Evolutionary conservation across 2,329 filamentous ascomycete species (phyloP), one percentile per base, ranked within the genome.

Genomic region (Beauveria varroae): DNA sequence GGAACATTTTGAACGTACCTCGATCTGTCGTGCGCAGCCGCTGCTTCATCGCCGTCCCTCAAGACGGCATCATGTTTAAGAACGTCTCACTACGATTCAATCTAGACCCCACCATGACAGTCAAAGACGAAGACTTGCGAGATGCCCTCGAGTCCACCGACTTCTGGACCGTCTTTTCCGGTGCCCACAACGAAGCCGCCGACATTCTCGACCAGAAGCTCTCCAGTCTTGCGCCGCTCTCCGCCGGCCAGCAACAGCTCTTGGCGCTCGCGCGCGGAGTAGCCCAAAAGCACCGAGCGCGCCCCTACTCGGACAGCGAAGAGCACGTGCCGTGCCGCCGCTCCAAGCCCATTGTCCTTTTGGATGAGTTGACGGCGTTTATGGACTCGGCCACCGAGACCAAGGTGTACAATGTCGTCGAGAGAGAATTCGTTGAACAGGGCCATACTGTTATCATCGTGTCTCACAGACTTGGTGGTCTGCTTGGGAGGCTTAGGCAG

Each of bases 381-480:
- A 66, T 76, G 2, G 74, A 76, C 62, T n/a, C 62, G 1, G 64
- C 49, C 0, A 76, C 71, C 0, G 74, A 76, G 63, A 63, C 67
- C 1, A 62, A 57, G 1, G 70, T 76, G 8, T 65, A 72, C 14
- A 52, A 65, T 14, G 68, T 76, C 22, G 66, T 75, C 7, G 65
- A 68, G 8, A 57, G 50, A 3, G 66, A 67, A 14, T 68, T 68
- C 37, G 53, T 61, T 1, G 55, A 72, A 3, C 58, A 69, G 7
- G 72, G 75, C 24, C 69, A 75, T 40, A 75, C 74, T 0, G 71
- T 74, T 3, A 66, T 76, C 8, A 68, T 72, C 40, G 68, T 76
- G 43, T 67, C 74, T 1, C 74, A 75, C 67, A 67, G 73, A 55
- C 46, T 75, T 6, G 67, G 66, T 22, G 67, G 64, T 2, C 62